Evolutionary conservation across 495 filamentous ascomycete species (phyloP).

Genomic region (Aspergillus haitiensis): DNA sequence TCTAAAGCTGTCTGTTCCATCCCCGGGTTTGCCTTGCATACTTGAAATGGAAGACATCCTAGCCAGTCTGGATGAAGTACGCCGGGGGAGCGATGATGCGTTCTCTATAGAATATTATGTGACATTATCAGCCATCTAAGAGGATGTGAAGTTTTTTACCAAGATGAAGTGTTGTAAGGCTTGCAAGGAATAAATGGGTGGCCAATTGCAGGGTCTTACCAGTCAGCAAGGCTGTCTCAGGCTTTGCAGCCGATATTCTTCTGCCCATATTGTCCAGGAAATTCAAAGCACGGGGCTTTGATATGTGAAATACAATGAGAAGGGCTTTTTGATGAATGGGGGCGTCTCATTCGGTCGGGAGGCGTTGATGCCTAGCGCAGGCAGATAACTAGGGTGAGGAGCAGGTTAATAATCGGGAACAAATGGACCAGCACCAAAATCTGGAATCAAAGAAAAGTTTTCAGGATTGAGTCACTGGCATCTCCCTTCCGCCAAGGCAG

Average conservation of each 20-base stretch:
- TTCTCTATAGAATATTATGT: neutral
- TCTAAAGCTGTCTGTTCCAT: neutral
- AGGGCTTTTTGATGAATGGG: neutral
- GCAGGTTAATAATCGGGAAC: slow-evolving; percentile 12
- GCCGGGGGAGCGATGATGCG: slow-evolving; percentile 21
- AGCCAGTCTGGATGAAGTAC: slow-evolving; percentile 29
- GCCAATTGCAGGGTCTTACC: slow-evolving; percentile 14
- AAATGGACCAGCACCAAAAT: slow-evolving; percentile 11
- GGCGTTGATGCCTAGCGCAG: slow-evolving; percentile 2
- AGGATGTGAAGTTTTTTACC: neutral
- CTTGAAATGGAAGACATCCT: slow-evolving; percentile 26
- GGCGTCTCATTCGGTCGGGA: neutral
- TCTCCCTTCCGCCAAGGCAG: slow-evolving; percentile 5
- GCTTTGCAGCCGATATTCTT: slow-evolving; percentile 9
- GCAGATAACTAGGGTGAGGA: slow-evolving; percentile 2
- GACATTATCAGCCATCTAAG: neutral
- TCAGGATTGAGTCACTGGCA: slow-evolving; percentile 5
- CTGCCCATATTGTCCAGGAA: slow-evolving; percentile 16
- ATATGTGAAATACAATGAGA: neutral
- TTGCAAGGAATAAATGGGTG: neutral
- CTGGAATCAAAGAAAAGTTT: slow-evolving; percentile 20
- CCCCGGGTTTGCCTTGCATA: neutral
- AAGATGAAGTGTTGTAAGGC: neutral
- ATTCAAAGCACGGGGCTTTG: too few relatives aligned
- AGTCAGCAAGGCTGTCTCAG: slow-evolving; percentile 8